phyloP scores from a whole-genome alignment of 257 asterid species.

The Asclepias syriaca region DNA sequence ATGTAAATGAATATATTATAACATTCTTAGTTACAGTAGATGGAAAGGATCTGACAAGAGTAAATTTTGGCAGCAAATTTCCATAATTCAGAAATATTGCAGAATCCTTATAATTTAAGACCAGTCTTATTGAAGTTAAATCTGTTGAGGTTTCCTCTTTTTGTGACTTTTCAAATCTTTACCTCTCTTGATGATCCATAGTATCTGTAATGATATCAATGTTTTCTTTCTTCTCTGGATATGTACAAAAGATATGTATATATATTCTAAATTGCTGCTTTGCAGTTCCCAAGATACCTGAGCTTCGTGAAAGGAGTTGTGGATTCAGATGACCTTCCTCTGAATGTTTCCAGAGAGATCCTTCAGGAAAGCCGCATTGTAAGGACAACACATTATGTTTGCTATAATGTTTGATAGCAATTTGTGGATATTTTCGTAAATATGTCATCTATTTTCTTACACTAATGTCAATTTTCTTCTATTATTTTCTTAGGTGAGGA shows the following conservation, averaged over 20 bases:
- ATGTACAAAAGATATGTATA: not conserved
- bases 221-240: not conserved
- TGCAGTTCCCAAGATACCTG: constrained; percentile 96
- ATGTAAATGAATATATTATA: not conserved
- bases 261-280: constrained; percentile 14
- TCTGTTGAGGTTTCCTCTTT: not conserved
- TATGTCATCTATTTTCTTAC: not conserved
- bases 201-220: not conserved
- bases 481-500: constrained; percentile 57
- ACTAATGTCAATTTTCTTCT: not conserved
- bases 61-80: not conserved
- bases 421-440: not conserved
- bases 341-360: constrained; percentile 95
- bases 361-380: constrained; percentile 99
- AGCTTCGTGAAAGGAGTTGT: constrained; percentile 98
- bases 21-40: not conserved
- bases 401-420: not conserved
- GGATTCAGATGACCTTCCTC: constrained; percentile 98
- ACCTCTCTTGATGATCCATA: not conserved
- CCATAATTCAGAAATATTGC: not conserved
- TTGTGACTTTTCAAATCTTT: not conserved
- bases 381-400: constrained; percentile 21
- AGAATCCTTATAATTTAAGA: not conserved
- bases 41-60: not conserved
- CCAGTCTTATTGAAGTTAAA: not conserved